Evolutionary conservation across 169 alveolate genomes (phyloP).

Genomic region (Plasmodium malariae): DNA sequence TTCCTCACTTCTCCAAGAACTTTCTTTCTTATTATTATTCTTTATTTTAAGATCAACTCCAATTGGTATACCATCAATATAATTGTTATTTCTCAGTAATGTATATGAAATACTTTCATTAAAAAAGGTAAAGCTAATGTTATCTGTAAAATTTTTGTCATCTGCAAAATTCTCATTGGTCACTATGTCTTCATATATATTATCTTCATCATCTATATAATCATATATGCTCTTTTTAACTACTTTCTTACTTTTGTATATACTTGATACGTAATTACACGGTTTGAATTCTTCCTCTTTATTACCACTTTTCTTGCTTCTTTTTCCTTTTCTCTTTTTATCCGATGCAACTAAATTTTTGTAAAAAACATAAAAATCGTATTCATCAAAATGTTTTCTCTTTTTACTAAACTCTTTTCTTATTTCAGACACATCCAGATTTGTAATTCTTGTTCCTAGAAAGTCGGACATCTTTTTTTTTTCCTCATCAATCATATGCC

Average conservation of each 20-base stretch:
- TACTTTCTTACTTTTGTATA: conserved; percentile 24
- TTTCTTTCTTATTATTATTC: not conserved
- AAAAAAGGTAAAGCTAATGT: conserved; percentile 56
- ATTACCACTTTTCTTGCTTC: not conserved
- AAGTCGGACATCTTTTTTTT: conserved; percentile 56
- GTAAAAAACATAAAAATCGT: conserved; percentile 73
- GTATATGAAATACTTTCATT: conserved; percentile 65
- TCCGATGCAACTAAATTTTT: conserved; percentile 44
- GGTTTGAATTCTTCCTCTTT: conserved; percentile 51
- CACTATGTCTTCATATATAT: conserved; percentile 67
- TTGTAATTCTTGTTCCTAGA: conserved; percentile 54
- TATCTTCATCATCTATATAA: conserved; percentile 74
- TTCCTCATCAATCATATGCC: no score
- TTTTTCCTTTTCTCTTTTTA: conserved; percentile 35
- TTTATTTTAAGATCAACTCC: conserved; percentile 27
- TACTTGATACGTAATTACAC: conserved; percentile 67
- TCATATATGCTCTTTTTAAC: conserved; percentile 49
- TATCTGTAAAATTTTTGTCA: conserved; percentile 25
- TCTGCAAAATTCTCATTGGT: conserved; percentile 23
- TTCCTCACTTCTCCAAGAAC: not conserved
- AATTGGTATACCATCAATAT: conserved; percentile 74
- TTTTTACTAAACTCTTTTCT: conserved; percentile 43
- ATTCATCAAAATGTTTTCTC: conserved; percentile 52
- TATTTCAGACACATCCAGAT: conserved; percentile 41
- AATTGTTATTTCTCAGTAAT: conserved; percentile 42